Percentiles rank a stretch among this genome's conserved stretches.
Conservation (phyloP, 106 monocot genomes). For the Iris macrosiphon region DNA sequence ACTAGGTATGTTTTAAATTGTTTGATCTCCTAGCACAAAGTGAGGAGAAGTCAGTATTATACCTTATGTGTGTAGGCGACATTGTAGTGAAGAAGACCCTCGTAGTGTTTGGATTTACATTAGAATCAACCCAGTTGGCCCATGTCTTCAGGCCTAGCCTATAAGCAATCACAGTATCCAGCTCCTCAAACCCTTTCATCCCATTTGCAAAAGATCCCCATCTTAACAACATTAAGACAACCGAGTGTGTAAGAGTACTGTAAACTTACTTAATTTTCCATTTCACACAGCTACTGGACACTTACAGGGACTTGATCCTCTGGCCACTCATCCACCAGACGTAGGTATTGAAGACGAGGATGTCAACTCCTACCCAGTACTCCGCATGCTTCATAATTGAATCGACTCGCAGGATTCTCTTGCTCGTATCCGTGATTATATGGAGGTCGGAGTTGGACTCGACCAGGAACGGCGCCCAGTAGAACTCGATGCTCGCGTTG, state of each 20-base stretch:
- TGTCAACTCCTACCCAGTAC: conserved; percentile 51
- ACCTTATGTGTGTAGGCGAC: conserved; percentile 78
- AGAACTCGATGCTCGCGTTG: conserved; percentile 72
- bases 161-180: conserved; percentile 41
- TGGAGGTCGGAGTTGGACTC: conserved; percentile 46
- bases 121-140: conserved; percentile 77
- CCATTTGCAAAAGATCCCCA: conserved; percentile 63
- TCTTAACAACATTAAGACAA: conserved; percentile 13
- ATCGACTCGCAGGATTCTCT: conserved; percentile 49
- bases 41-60: neutral
- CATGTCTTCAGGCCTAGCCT: conserved; percentile 54
- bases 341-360: conserved; percentile 63
- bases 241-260: neutral
- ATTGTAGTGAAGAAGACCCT: conserved; percentile 69
- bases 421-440: conserved; percentile 29
- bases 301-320: conserved; percentile 46
- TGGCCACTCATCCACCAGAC: conserved; percentile 70
- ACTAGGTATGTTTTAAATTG: too few relatives aligned
- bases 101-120: conserved; percentile 31
- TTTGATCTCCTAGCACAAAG: neutral
- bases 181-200: conserved; percentile 53
- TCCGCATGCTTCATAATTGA: conserved; percentile 41
- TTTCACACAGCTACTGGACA: neutral
- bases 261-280: too few relatives aligned
- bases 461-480: conserved; percentile 64